Percentiles rank a stretch among this genome's conserved stretches.
These are phyloP conservation scores for Eutrema yunnanense DNA, from an alignment of 345 rosid species.

Conservation along the genomic window DNA sequence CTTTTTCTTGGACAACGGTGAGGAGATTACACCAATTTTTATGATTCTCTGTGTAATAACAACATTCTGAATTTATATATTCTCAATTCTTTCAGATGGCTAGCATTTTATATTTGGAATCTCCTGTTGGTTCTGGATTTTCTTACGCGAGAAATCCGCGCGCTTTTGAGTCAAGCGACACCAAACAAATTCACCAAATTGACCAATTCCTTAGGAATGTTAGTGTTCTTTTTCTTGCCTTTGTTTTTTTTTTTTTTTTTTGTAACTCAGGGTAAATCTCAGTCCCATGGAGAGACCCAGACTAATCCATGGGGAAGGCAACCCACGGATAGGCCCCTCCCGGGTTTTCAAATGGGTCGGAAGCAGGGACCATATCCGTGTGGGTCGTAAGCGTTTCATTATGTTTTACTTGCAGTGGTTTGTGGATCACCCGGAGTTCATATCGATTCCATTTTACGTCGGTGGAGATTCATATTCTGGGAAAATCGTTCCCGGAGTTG, in stretches of 20 bases:
- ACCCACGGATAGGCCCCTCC: no score
- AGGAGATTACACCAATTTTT: not conserved
- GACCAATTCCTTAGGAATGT: conserved; percentile 55
- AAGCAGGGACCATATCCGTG: no score
- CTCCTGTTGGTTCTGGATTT: conserved; percentile 75
- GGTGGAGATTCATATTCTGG: conserved; percentile 80
- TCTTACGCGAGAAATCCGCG: conserved; percentile 43
- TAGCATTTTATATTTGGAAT: conserved; percentile 62
- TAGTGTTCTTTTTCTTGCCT: not conserved
- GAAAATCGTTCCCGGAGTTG: conserved; percentile 43
- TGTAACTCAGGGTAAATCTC: no score
- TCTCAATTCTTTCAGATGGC: conserved; percentile 38
- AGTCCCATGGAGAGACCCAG: no score
- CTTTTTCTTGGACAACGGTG: conserved; percentile 68
- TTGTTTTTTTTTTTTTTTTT: no score
- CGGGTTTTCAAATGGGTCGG: no score
- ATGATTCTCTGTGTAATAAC: not conserved
- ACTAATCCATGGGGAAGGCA: no score
- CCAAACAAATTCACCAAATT: conserved; percentile 39
- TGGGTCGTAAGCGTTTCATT: not conserved
- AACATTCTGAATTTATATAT: not conserved
- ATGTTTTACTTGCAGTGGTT: conserved; percentile 47
- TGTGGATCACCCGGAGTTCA: conserved; percentile 44
- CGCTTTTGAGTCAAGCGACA: conserved; percentile 44
- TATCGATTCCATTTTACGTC: conserved; percentile 44